Evolutionary conservation across 1,284 basidiomycete genomes (phyloP).

Genomic region (Rhodotorula sp.): DNA sequence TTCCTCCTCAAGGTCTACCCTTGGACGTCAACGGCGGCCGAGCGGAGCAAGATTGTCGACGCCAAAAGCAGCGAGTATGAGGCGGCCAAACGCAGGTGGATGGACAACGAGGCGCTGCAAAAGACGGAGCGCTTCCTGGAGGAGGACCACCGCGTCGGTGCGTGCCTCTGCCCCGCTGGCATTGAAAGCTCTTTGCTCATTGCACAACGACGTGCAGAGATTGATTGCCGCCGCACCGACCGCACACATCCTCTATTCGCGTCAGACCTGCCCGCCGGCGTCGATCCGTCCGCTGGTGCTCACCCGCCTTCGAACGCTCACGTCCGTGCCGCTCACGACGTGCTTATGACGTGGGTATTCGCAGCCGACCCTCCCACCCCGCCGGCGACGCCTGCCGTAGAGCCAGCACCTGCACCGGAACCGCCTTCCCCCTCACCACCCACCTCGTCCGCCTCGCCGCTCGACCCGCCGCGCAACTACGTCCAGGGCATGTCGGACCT

Average conservation of each 20-base stretch:
- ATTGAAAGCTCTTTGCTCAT: constrained; percentile 6
- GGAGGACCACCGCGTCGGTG: constrained; percentile 47
- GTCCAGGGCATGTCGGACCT: constrained; percentile 98
- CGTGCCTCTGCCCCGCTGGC: neutral
- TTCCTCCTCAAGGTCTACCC: constrained; percentile 80
- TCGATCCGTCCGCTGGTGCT: constrained; percentile 14
- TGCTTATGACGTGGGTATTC: constrained; percentile 87
- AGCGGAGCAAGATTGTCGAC: constrained; percentile 57
- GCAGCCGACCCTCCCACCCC: neutral
- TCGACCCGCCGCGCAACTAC: constrained; percentile 60
- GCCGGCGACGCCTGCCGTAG: neutral
- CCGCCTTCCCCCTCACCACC: neutral
- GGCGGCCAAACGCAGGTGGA: constrained; percentile 73
- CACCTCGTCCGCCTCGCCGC: neutral
- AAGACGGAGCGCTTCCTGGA: constrained; percentile 45
- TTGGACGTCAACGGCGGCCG: constrained; percentile 61
- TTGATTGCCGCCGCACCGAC: constrained; percentile 97
- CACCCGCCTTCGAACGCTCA: constrained; percentile 55
- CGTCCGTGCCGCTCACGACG: constrained; percentile 71
- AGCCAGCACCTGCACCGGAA: neutral
- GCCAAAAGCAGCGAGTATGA: constrained; percentile 64
- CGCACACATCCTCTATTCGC: constrained; percentile 83
- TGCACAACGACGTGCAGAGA: constrained; percentile 62
- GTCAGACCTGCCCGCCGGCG: constrained; percentile 30
- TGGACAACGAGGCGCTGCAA: constrained; percentile 67